These are phyloP conservation scores for Saposhnikovia divaricata DNA, from an alignment of 129 eudicot genomes.

Conservation along the genomic window DNA sequence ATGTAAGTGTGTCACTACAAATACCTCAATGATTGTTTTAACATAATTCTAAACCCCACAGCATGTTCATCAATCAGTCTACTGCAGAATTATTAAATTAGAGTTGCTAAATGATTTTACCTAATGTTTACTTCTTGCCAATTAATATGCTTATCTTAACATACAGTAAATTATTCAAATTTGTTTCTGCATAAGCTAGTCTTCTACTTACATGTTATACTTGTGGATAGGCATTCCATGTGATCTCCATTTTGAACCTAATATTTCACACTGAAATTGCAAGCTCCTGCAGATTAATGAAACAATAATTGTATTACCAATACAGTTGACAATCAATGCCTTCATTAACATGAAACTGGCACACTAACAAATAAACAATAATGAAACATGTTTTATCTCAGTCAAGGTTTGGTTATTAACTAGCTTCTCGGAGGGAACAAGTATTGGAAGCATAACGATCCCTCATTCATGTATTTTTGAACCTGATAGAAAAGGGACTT, in stretches of 20 bases:
- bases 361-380: not conserved
- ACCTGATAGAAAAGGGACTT: constrained; percentile 19
- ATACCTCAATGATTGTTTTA: constrained; percentile 3
- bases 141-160: not conserved
- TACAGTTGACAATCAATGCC: not conserved
- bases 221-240: not conserved
- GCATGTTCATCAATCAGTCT: not conserved
- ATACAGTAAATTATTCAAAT: not conserved
- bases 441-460: not conserved
- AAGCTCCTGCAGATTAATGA: not conserved
- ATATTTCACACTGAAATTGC: not conserved
- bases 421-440: not conserved
- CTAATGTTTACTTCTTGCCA: not conserved
- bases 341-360: not conserved
- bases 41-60: not conserved
- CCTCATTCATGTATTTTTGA: not conserved
- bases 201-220: not conserved
- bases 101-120: not conserved
- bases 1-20: not conserved
- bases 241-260: not conserved
- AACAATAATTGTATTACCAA: not conserved
- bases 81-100: not conserved
- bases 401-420: not conserved
- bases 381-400: not conserved
- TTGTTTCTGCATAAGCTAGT: not conserved